Evolutionary conservation across 2,329 filamentous ascomycete genomes (phyloP).

Genomic region (Ceratocystis alfenasii): DNA sequence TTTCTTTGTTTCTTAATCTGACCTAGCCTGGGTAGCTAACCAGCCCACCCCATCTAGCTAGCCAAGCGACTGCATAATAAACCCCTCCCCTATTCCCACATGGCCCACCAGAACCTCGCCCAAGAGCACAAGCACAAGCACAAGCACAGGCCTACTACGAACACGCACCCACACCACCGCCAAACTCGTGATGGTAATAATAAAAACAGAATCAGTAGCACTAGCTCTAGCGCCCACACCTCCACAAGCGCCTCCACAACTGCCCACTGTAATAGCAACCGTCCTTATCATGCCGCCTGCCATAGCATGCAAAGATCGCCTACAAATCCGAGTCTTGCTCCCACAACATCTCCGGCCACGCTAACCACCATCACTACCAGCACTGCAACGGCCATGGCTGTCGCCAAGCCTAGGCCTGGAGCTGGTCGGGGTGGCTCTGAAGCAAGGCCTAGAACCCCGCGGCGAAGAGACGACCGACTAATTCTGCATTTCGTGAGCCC

Average conservation of each 20-base stretch:
- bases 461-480: conserved; percentile 13
- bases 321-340: background rate
- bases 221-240: too few species aligned
- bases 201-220: background rate
- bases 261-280: background rate
- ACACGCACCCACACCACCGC: background rate
- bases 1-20: background rate
- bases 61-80: background rate
- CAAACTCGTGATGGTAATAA: conserved; percentile 7
- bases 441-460: background rate
- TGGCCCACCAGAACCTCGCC: conserved; percentile 1
- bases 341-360: background rate
- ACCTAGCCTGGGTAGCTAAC: too few species aligned
- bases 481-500: conserved; percentile 21
- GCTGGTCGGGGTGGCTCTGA: background rate
- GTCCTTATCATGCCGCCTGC: background rate
- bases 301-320: conserved; percentile 1
- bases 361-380: background rate
- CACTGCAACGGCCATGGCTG: background rate
- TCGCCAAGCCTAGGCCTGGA: background rate
- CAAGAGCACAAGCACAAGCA: background rate
- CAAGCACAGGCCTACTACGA: background rate
- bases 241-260: too few species aligned
- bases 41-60: too few species aligned
- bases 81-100: background rate